phyloP scores from a whole-genome alignment of 2,329 filamentous ascomycete genomes.

The Cladosporium oxysporum region DNA sequence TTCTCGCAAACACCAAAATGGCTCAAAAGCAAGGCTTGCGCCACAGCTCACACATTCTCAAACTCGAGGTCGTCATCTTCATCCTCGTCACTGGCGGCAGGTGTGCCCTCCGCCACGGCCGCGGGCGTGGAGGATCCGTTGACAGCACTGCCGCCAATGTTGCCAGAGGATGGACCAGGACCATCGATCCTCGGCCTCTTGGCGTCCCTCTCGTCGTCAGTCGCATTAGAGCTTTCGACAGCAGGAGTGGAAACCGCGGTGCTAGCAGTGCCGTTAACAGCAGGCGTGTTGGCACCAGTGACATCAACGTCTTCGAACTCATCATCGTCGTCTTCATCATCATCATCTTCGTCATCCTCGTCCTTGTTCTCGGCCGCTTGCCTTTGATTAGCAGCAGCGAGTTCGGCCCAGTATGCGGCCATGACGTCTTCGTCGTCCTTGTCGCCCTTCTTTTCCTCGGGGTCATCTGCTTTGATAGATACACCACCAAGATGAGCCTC shows the following conservation, averaged over 20 bases:
- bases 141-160: slow-evolving; percentile 17
- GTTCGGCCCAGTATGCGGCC: slow-evolving; percentile 66
- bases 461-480: slow-evolving; percentile 49
- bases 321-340: slow-evolving; percentile 51
- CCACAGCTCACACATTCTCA: slow-evolving; percentile 21
- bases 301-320: slow-evolving; percentile 60
- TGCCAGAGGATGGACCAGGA: slow-evolving; percentile 32
- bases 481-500: slow-evolving; percentile 37
- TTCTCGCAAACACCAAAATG: not conserved
- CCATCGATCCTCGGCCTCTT: slow-evolving; percentile 66
- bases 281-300: slow-evolving; percentile 40
- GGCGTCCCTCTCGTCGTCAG: slow-evolving; percentile 49
- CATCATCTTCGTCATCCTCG: slow-evolving; percentile 52
- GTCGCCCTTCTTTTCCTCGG: slow-evolving; percentile 39
- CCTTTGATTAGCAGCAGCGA: slow-evolving; percentile 61
- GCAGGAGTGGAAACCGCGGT: slow-evolving; percentile 36
- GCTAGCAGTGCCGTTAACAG: slow-evolving; percentile 33
- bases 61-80: slow-evolving; percentile 43
- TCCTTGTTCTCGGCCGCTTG: slow-evolving; percentile 50
- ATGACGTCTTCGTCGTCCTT: slow-evolving; percentile 57
- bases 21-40: not conserved
- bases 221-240: slow-evolving; percentile 36
- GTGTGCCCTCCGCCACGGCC: slow-evolving; percentile 35
- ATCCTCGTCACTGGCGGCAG: slow-evolving; percentile 44
- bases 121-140: slow-evolving; percentile 24